Evolutionary conservation across 2,329 filamentous ascomycete species (phyloP).

Genomic region (Thielaviopsis musarum): DNA sequence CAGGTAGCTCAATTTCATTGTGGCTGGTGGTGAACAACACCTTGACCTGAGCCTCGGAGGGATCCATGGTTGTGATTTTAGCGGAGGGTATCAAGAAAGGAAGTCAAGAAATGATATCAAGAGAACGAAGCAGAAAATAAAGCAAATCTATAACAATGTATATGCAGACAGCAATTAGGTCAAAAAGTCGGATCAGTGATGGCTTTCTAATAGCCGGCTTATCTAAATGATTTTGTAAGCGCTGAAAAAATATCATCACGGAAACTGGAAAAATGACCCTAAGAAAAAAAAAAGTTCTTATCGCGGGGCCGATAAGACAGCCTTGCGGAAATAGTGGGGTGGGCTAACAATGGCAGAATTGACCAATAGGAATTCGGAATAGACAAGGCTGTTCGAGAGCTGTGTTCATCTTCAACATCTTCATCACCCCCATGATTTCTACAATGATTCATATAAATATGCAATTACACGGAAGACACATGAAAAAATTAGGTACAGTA

Average conservation of each 20-base stretch:
- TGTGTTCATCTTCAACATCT: neutral
- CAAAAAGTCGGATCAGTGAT: too few relatives aligned
- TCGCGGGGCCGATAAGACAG: constrained; percentile 9
- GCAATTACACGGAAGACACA: neutral
- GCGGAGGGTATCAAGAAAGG: neutral
- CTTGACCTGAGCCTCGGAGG: constrained; percentile 38
- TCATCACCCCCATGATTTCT: too few relatives aligned
- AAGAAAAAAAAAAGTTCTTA: constrained; percentile 10
- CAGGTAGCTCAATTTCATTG: constrained; percentile 43
- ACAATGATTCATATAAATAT: neutral
- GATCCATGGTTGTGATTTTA: constrained; percentile 20
- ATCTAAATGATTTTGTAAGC: neutral
- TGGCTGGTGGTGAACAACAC: constrained; percentile 51
- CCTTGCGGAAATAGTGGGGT: constrained; percentile 7
- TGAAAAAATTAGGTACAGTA: neutral
- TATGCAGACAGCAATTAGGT: neutral
- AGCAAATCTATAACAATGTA: neutral
- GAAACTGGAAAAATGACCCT: neutral
- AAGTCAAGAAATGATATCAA: neutral
- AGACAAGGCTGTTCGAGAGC: neutral
- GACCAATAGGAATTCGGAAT: neutral
- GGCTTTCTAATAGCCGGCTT: too few relatives aligned
- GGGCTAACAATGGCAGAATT: neutral
- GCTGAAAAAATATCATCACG: neutral
- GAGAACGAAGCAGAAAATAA: neutral